phyloP scores from a whole-genome alignment of 768 basidiomycete genomes.

The Sarcomyxa edulis region DNA sequence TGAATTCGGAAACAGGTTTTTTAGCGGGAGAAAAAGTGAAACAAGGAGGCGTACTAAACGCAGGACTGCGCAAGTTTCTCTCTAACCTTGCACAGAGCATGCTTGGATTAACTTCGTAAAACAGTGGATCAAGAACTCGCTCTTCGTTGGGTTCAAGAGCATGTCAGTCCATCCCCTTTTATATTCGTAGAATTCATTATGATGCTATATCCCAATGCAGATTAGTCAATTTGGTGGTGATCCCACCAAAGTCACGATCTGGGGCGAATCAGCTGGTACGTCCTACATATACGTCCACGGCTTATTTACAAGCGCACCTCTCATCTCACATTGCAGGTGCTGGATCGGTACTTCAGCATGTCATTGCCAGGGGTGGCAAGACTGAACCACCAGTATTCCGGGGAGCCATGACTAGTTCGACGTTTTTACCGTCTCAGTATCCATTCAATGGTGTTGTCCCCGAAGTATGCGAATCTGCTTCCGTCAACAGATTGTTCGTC shows the following conservation, averaged over 20 bases:
- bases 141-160: slow-evolving; percentile 39
- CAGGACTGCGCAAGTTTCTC: slow-evolving; percentile 1
- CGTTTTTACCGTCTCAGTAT: slow-evolving; percentile 23
- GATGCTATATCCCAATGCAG: slow-evolving; percentile 11
- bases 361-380: slow-evolving; percentile 24
- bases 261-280: slow-evolving; percentile 24
- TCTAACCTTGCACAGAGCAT: background rate
- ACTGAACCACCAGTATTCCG: slow-evolving; percentile 24
- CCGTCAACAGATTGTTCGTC: background rate
- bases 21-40: slow-evolving; percentile 3
- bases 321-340: slow-evolving; percentile 14
- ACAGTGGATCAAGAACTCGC: slow-evolving; percentile 20
- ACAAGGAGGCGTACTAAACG: slow-evolving; percentile 1
- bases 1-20: background rate
- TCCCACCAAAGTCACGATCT: slow-evolving; percentile 40
- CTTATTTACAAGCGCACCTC: background rate
- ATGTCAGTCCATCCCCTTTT: slow-evolving; percentile 16
- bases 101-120: slow-evolving; percentile 11
- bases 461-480: slow-evolving; percentile 13
- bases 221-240: slow-evolving; percentile 55
- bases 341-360: slow-evolving; percentile 27
- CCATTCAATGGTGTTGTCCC: slow-evolving; percentile 20
- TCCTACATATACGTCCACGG: background rate
- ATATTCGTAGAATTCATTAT: slow-evolving; percentile 2
- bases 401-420: slow-evolving; percentile 23